These are phyloP conservation scores for Darksidea phi DNA, from an alignment of 495 filamentous ascomycete genomes.

Conservation along the genomic window DNA sequence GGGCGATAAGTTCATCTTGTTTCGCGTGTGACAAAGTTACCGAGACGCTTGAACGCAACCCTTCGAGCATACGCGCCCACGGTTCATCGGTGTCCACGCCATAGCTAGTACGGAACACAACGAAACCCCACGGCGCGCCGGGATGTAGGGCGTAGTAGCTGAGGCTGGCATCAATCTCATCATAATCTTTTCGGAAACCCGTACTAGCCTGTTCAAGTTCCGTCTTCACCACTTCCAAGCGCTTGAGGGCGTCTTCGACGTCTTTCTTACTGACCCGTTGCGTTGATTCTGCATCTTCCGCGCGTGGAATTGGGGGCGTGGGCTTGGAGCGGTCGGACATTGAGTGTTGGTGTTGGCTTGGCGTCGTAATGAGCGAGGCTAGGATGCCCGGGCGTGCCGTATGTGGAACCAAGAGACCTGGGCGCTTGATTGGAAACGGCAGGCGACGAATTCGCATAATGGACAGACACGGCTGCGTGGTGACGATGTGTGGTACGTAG, in stretches of 20 bases:
- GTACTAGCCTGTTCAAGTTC: not conserved
- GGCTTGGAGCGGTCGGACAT: constrained; percentile 1
- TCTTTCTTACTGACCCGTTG: not conserved
- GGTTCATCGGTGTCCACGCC: constrained; percentile 10
- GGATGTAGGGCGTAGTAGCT: constrained; percentile 1
- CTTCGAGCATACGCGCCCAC: constrained; percentile 8
- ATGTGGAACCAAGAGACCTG: not conserved
- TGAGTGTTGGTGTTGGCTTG: constrained; percentile 4
- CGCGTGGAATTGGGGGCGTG: not conserved
- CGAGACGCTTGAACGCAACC: not conserved
- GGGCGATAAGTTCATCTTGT: constrained; percentile 3
- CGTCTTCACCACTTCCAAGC: not conserved
- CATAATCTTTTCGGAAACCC: not conserved
- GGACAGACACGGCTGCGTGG: not conserved
- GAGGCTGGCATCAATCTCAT: constrained; percentile 8
- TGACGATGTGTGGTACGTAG: not conserved
- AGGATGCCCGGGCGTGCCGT: not conserved
- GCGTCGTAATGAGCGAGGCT: constrained; percentile 2
- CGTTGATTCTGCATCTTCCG: not conserved
- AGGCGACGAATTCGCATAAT: not conserved
- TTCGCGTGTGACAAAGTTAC: not conserved
- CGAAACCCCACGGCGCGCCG: constrained; percentile 14
- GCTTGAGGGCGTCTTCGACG: not conserved
- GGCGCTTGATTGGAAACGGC: not conserved
- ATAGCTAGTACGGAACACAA: constrained; percentile 13